Evolutionary conservation across 306 rosid genomes (phyloP), one percentile per base, ranked within the genome.

Genomic region (Notholithocarpus densiflorus): DNA sequence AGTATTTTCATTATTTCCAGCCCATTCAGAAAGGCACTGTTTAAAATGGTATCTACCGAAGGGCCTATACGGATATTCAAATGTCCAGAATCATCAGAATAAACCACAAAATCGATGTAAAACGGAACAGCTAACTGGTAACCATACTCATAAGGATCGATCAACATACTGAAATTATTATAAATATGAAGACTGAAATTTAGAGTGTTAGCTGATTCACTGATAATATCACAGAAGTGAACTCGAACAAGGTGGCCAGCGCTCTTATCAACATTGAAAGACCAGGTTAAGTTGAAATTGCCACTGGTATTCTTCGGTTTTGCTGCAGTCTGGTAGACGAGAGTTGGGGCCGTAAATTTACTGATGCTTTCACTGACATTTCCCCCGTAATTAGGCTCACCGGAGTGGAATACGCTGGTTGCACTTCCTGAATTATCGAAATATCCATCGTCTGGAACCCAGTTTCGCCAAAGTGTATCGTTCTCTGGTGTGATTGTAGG

Each of bases 1-100:
- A 75, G 27, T 10, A 74, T 78, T 77, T 83, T 80, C 77, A 84
- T 79, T 21, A 83, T 77, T 78, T 90, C 88, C 4, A 86, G 37
- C 70, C 92, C 92, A 54, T 90, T 90, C 43, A 90, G 51, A 77
- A 24, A 88, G 5, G 87, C 86, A 68, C 20, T 53, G 3, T 0
- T 37, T 19, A 0, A 4, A 2, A 1, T 7, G 8, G 20, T 7
- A 2, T 1, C 9, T 9, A 0, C 2, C 29, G 5, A 4, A 69
- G 57, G 76, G 53, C 78, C 79, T 54, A 86, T 45, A 66, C 87
- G 72, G 56, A 90, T 80, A 48, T 66, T 77, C 56, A 84, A 11
- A 12, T 14, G 14, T 51, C 77, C 82, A 60, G 73, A 86, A 24
- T 31, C 45, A 27, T 24, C 79, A 24, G 82, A 77, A 40, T 37